Percentiles rank a stretch among this genome's conserved stretches.
Evolutionary conservation across 2,329 filamentous ascomycete genomes (phyloP).

Genomic region (Exophiala phaeomuriformis): DNA sequence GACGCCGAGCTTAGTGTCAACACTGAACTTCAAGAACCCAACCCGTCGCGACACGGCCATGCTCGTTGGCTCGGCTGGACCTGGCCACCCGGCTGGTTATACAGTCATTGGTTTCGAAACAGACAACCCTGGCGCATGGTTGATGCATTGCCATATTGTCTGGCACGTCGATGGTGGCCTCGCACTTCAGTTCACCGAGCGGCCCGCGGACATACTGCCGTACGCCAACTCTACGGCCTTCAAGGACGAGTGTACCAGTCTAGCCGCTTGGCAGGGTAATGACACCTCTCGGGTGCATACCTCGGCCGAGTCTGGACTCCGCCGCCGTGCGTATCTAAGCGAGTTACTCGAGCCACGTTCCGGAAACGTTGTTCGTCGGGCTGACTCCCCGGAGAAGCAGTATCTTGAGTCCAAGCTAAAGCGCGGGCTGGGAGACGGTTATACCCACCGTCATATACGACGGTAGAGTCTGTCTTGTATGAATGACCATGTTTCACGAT

Average conservation of each 20-base stretch:
- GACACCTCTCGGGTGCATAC: conserved; percentile 4
- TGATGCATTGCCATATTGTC: conserved; percentile 75
- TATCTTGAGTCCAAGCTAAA: conserved; percentile 11
- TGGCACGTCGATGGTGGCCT: conserved; percentile 66
- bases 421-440: conserved; percentile 16
- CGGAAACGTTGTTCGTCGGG: conserved; percentile 10
- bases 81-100: conserved; percentile 39
- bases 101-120: conserved; percentile 51
- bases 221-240: conserved; percentile 3
- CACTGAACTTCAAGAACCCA: conserved; percentile 53
- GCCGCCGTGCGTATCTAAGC: conserved; percentile 17
- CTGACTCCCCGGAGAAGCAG: conserved; percentile 3
- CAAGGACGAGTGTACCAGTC: conserved; percentile 5
- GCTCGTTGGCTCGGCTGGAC: conserved; percentile 48
- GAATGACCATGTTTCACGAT: neutral
- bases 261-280: conserved; percentile 1
- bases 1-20: conserved; percentile 47
- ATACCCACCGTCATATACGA: conserved; percentile 5
- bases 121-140: conserved; percentile 51
- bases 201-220: conserved; percentile 13
- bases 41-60: conserved; percentile 64
- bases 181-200: conserved; percentile 37
- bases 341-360: conserved; percentile 3
- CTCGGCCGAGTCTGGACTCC: conserved; percentile 18
- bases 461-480: neutral